Evolutionary conservation across 1,139 yeast genomes (phyloP).

Genomic region (Pneumocystis carinii): DNA sequence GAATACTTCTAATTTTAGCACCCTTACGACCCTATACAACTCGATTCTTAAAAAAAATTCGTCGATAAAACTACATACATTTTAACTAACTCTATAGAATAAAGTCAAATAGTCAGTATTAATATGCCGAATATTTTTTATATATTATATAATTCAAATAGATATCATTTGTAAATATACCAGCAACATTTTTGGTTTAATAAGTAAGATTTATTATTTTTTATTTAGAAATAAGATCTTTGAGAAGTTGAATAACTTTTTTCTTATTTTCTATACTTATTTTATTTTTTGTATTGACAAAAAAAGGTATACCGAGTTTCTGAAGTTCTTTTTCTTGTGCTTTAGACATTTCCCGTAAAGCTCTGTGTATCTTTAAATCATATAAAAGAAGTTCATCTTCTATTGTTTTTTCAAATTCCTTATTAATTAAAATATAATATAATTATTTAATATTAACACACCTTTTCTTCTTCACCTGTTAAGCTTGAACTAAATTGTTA

Average conservation of each 20-base stretch:
- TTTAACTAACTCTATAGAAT: neutral
- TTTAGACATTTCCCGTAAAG: neutral
- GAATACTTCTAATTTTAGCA: neutral
- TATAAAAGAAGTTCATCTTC: neutral
- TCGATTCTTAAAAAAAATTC: neutral
- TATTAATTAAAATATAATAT: neutral
- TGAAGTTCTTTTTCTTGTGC: neutral
- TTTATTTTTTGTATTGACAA: neutral
- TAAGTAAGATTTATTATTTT: neutral
- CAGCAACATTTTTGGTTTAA: neutral
- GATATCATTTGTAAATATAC: neutral
- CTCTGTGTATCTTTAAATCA: neutral
- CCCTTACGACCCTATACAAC: neutral
- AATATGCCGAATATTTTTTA: too few species aligned
- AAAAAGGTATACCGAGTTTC: neutral
- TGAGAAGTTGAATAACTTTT: neutral
- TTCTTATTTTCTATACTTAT: neutral
- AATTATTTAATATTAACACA: neutral
- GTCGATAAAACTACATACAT: neutral
- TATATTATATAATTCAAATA: neutral
- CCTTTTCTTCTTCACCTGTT: neutral
- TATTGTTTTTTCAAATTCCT: neutral
- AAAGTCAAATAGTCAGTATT: neutral
- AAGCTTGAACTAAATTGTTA: neutral
- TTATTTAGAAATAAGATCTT: neutral